Base-by-base conservation (phyloP, 2,329 filamentous ascomycete genomes). In the Cytospora mali region DNA sequence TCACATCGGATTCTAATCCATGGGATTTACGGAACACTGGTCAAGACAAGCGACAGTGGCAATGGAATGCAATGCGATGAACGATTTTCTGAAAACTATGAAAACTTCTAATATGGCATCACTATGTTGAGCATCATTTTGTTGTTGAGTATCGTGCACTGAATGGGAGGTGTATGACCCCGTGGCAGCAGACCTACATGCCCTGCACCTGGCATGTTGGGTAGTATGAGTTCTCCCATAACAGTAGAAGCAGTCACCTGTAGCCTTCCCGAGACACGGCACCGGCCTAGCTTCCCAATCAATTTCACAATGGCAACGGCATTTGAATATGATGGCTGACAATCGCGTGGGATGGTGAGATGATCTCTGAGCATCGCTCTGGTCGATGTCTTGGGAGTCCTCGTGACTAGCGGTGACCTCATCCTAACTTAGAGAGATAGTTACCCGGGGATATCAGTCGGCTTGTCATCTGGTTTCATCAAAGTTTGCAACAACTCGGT, bases 1-100 rank as follows among this genome's bases (percentile, higher is more conserved):
- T 62, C 64, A 65, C 57, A 61, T 61, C 64, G 64, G 61, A 63
- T 60, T 63, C 57, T 61, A 62, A 63, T 57, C 33, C 58, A 60
- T 48, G 50, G 58, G 58, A 52, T 60, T 60, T 48, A 48, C 58
- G 39, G 25, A 49, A 53, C 28, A 55, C 39, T 50, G 29, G 28
- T 52, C 31, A 28, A 13, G n/a, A 51, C 27, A 16, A 50, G 61
- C 39, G 55, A 55, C 25, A 33, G 61, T 58, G n/a, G 55, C 42
- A 53, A 14, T 54, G 29, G 49, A 52, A 46, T 46, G 51, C 21
- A 28, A 23, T 35, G 5, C 23, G 51, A 31, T 48, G 31, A 33
- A 28, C 39, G 58, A 25, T 35, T 35, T 62, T 46, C 25, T 39
- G n/a, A n/a, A n/a, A n/a, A n/a, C n/a, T n/a, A n/a, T 31, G 28